Evolutionary conservation across 2,329 filamentous ascomycete species (phyloP), one percentile per base, ranked within the genome.

Genomic region (Chalara sp.): DNA sequence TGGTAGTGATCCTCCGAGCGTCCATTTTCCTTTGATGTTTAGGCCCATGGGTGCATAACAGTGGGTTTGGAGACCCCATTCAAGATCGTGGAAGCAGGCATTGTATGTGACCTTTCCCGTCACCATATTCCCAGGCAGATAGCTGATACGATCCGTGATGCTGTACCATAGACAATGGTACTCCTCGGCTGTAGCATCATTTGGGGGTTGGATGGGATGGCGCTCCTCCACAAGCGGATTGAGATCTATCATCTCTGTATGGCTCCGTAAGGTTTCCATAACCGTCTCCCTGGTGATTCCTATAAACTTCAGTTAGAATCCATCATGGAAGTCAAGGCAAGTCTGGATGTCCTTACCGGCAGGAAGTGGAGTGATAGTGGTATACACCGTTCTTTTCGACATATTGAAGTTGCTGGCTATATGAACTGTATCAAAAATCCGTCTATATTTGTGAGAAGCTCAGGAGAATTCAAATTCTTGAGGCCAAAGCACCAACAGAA

Each of bases 241-340:
- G 51, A 95, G 74, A 64, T 92, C 85, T 62, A 95, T 95, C 84
- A 96, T 95, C 60, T 83, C 83, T 46, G 76, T 67, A 69, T 95
- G 89, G 67, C 86, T 78, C 67, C 89, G 87, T 32, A 95, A 81
- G 58, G 88, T 87, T 49, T 80, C 75, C 56, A 95, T 66, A 41
- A 88, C 87, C n/a, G 80, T 76, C 58, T 85, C 76, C 49, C 88
- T 80, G 45, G 81, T 75, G 57, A 93, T 78, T 32, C 43, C 21
- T 21, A 21, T 21, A 21, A 21, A 21, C 21, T 21, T 21, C 21
- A 21, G 21, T 21, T 21, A 21, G 21, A 21, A 21, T 21, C 21
- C 21, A 21, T 21, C 21, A 21, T 21, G 21, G 21, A 21, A 21
- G 21, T 3, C 21, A 21, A 21, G 21, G 21, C 21, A 21, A 21